phyloP scores from a whole-genome alignment of 1,284 basidiomycete genomes.

The Moesziomyces aphidis region DNA sequence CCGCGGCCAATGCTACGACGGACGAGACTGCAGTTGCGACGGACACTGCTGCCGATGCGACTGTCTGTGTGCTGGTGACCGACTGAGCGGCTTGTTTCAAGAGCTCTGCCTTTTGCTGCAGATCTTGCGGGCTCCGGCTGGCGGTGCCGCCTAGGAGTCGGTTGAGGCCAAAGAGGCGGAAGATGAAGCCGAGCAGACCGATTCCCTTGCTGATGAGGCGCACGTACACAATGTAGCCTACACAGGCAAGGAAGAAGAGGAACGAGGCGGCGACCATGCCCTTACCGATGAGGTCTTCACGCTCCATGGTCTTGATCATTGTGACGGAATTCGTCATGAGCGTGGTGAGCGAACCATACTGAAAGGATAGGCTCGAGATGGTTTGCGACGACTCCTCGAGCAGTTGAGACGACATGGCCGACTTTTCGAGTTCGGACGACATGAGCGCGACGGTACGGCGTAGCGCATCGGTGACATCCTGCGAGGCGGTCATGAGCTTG shows the following conservation, averaged over 20 bases:
- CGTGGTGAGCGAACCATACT: conserved; percentile 60
- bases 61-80: conserved; percentile 3
- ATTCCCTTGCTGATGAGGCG: conserved; percentile 59
- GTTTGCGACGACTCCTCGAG: conserved; percentile 63
- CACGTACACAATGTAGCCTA: conserved; percentile 63
- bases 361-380: conserved; percentile 49
- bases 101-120: conserved; percentile 34
- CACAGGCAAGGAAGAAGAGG: conserved; percentile 60
- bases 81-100: conserved; percentile 13
- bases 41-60: conserved; percentile 6
- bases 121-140: conserved; percentile 14
- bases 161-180: conserved; percentile 35
- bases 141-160: conserved; percentile 30
- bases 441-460: conserved; percentile 62
- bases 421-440: conserved; percentile 64
- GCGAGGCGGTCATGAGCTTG: conserved; percentile 58
- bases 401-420: conserved; percentile 61
- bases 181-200: conserved; percentile 50
- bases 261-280: conserved; percentile 52
- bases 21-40: conserved; percentile 23
- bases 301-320: conserved; percentile 65
- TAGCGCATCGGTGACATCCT: conserved; percentile 61
- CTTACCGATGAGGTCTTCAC: conserved; percentile 60
- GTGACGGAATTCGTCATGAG: conserved; percentile 59
- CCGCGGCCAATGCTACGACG: conserved; percentile 7